phyloP scores from a whole-genome alignment of 352 stramenopile genomes.

The Phytopythium delawarense region DNA sequence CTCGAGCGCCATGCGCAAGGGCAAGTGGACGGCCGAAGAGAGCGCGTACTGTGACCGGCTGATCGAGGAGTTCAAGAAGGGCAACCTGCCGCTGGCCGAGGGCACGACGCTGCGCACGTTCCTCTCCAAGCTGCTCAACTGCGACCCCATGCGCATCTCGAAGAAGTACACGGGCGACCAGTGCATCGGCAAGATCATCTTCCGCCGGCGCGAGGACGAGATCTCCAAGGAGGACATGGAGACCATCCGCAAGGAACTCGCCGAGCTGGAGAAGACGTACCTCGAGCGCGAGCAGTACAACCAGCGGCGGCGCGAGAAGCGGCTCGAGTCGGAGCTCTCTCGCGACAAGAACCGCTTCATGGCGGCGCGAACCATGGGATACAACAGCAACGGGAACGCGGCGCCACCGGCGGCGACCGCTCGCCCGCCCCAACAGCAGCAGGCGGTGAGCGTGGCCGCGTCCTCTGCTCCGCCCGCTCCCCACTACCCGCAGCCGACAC shows the following conservation, averaged over 20 bases:
- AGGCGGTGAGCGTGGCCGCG: constrained; percentile 16
- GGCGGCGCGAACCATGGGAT: constrained; percentile 30
- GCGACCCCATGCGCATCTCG: constrained; percentile 98
- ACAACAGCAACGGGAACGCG: constrained; percentile 9
- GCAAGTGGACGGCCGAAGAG: constrained; percentile 97
- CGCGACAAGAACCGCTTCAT: constrained; percentile 67
- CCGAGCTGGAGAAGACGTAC: constrained; percentile 94
- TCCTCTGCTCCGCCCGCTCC: not conserved
- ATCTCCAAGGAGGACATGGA: constrained; percentile 78
- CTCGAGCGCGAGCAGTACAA: constrained; percentile 95
- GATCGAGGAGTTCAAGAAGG: constrained; percentile 97
- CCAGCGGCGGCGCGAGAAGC: constrained; percentile 85
- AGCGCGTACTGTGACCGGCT: constrained; percentile 96
- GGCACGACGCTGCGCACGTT: constrained; percentile 97
- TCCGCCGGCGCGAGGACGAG: constrained; percentile 70
- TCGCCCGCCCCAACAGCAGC: constrained; percentile 11
- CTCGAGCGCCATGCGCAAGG: constrained; percentile 72
- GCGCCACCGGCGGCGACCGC: not conserved
- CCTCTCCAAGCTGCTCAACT: constrained; percentile 97
- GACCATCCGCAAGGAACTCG: constrained; percentile 67
- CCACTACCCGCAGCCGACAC: constrained; percentile 7
- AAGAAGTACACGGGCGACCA: constrained; percentile 99
- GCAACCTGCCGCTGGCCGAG: constrained; percentile 95
- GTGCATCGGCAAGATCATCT: constrained; percentile 96
- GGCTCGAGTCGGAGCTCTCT: constrained; percentile 76